Evolutionary conservation across 2,329 filamentous ascomycete genomes (phyloP).

Genomic region (Trichoderma pleuroti): DNA sequence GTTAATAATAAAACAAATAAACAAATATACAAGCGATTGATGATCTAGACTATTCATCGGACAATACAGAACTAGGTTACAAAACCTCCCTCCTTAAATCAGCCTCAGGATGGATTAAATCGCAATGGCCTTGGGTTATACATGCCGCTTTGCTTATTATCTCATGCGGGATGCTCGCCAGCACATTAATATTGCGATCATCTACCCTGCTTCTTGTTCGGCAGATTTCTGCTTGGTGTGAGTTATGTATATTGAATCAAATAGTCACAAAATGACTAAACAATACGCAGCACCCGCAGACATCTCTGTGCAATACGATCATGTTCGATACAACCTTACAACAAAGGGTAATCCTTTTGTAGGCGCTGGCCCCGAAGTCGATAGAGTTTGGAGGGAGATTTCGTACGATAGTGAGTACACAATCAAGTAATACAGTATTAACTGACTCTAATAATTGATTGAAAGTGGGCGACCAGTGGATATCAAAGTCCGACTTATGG

Average conservation of each 20-base stretch:
- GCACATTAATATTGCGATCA: neutral
- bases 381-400: neutral
- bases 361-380: neutral
- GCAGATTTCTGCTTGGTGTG: neutral
- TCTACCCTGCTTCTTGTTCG: neutral
- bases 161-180: neutral
- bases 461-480: conserved; percentile 3
- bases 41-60: neutral
- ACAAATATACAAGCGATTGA: neutral
- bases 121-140: neutral
- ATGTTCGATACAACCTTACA: neutral
- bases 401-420: neutral
- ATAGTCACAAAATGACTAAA: neutral
- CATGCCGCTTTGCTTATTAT: neutral
- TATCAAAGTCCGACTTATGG: neutral
- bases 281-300: neutral
- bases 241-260: neutral
- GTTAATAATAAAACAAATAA: too few relatives aligned
- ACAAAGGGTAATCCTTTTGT: neutral
- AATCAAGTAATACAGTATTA: neutral
- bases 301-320: neutral
- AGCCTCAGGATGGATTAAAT: neutral
- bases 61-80: neutral
- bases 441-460: neutral
- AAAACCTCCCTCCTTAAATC: neutral